These are phyloP conservation scores for Microcos paniculata DNA, from an alignment of 345 rosid genomes.

Conservation along the genomic window DNA sequence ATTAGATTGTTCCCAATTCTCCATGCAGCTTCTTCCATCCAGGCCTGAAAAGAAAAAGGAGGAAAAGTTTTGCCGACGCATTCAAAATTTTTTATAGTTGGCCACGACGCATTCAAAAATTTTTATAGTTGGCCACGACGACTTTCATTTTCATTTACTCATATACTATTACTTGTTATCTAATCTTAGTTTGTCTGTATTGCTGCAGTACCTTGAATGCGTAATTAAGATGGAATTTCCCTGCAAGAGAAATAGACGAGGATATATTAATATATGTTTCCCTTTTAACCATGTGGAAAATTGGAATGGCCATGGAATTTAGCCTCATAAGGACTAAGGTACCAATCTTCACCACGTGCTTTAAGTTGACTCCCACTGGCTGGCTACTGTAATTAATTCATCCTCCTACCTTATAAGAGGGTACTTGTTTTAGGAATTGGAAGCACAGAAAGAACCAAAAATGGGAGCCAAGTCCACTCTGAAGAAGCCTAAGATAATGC, in stretches of 20 bases:
- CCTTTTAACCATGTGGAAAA: neutral
- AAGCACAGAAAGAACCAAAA: neutral
- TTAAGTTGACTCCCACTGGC: neutral
- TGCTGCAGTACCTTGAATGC: too few relatives aligned
- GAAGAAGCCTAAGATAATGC: slow-evolving; percentile 39
- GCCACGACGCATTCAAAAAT: too few relatives aligned
- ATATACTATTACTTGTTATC: too few relatives aligned
- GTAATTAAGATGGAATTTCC: too few relatives aligned
- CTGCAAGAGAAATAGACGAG: neutral
- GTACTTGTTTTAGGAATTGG: neutral
- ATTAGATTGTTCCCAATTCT: too few relatives aligned
- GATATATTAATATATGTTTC: neutral
- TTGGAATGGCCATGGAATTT: neutral
- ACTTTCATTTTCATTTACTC: too few relatives aligned
- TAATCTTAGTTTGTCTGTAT: too few relatives aligned
- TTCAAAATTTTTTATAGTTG: too few relatives aligned
- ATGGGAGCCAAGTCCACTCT: neutral
- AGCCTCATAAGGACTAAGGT: neutral
- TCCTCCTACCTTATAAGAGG: neutral
- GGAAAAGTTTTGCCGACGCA: too few relatives aligned
- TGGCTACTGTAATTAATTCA: neutral
- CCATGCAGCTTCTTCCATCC: too few relatives aligned
- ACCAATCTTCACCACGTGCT: neutral
- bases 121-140: too few relatives aligned
- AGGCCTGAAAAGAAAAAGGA: too few relatives aligned